Conservation (phyloP, 2,329 filamentous ascomycete species). For the Coccinonectria pachysandricola region DNA sequence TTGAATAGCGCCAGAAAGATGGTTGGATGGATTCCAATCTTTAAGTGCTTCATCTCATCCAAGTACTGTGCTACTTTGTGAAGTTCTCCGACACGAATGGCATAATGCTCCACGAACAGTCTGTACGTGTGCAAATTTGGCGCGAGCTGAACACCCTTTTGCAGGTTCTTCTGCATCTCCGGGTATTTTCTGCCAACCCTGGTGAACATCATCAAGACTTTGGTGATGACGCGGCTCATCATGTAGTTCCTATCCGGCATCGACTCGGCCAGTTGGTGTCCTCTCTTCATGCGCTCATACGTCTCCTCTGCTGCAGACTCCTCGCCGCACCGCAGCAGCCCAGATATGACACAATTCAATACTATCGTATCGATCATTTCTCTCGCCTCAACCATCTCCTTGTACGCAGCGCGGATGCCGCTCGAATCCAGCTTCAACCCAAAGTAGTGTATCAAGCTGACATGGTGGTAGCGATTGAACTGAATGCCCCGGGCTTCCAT, state of each 20-base stretch:
- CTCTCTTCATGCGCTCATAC: slow-evolving; percentile 72
- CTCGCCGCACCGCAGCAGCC: slow-evolving; percentile 68
- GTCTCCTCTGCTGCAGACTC: slow-evolving; percentile 66
- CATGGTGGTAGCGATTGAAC: slow-evolving; percentile 71
- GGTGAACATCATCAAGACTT: slow-evolving; percentile 48
- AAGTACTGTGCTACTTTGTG: slow-evolving; percentile 60
- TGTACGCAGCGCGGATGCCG: slow-evolving; percentile 67
- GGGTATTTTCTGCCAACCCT: slow-evolving; percentile 44
- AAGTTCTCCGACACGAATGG: slow-evolving; percentile 58
- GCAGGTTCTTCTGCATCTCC: slow-evolving; percentile 41
- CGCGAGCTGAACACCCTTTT: slow-evolving; percentile 53
- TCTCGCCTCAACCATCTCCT: slow-evolving; percentile 69
- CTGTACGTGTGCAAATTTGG: slow-evolving; percentile 74
- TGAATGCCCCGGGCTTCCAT: slow-evolving; percentile 59
- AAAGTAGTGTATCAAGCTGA: slow-evolving; percentile 74
- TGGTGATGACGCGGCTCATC: slow-evolving; percentile 39
- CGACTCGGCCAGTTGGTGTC: slow-evolving; percentile 31
- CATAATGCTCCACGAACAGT: slow-evolving; percentile 67
- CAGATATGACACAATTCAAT: slow-evolving; percentile 76
- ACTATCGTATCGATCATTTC: slow-evolving; percentile 83
- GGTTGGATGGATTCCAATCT: slow-evolving; percentile 60
- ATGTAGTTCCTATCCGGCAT: slow-evolving; percentile 37
- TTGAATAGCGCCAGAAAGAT: slow-evolving; percentile 76
- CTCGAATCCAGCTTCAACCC: slow-evolving; percentile 65
- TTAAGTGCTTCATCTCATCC: slow-evolving; percentile 66